These are phyloP conservation scores for Candida rishiriensis DNA, from an alignment of 805 yeast species.

Conservation along the genomic window DNA sequence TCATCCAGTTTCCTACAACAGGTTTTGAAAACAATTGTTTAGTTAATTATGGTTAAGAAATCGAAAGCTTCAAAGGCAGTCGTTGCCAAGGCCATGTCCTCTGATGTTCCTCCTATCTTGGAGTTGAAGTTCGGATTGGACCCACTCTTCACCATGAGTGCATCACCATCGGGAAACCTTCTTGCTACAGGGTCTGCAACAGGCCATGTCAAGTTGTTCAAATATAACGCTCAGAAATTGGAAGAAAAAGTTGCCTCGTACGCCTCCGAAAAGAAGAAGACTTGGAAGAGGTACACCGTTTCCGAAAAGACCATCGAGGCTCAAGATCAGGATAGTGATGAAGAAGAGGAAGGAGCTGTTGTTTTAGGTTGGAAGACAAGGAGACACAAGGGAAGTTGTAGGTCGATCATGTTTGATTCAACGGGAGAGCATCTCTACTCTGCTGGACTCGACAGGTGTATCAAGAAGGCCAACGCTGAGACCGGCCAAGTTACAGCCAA, in stretches of 20 bases:
- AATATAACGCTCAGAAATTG: slow-evolving; percentile 49
- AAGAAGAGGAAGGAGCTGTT: slow-evolving; percentile 27
- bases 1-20: too few species aligned
- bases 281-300: slow-evolving; percentile 31
- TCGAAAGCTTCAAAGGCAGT: slow-evolving; percentile 2
- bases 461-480: slow-evolving; percentile 66
- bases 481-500: slow-evolving; percentile 76
- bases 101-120: slow-evolving; percentile 37
- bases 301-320: slow-evolving; percentile 7
- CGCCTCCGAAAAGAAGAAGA: slow-evolving; percentile 19
- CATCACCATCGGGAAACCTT: slow-evolving; percentile 70
- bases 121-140: slow-evolving; percentile 44
- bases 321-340: slow-evolving; percentile 25
- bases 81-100: slow-evolving; percentile 30
- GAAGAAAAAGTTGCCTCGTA: slow-evolving; percentile 26
- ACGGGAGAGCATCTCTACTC: slow-evolving; percentile 58
- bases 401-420: slow-evolving; percentile 65
- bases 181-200: slow-evolving; percentile 73
- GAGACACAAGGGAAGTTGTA: slow-evolving; percentile 85
- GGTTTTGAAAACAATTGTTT: too few species aligned
- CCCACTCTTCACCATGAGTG: slow-evolving; percentile 70
- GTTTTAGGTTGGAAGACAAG: slow-evolving; percentile 68
- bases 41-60: slow-evolving; percentile 8
- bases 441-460: slow-evolving; percentile 73
- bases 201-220: slow-evolving; percentile 64